Evolutionary conservation across 2,329 filamentous ascomycete genomes (phyloP).

Genomic region (Septoria petroselini): DNA sequence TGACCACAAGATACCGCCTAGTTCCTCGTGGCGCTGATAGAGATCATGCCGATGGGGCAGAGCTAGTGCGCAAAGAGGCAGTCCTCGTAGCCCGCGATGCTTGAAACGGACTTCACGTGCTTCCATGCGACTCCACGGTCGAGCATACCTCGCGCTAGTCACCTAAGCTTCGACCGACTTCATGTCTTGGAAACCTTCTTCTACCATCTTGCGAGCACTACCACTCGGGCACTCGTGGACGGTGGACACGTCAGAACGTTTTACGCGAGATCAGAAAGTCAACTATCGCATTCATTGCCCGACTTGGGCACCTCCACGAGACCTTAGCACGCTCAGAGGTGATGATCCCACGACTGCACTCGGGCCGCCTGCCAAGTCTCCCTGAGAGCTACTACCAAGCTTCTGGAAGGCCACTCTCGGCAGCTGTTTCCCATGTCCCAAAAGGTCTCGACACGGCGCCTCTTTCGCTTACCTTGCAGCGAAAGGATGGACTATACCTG

Average conservation of each 20-base stretch:
- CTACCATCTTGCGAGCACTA: too few species aligned
- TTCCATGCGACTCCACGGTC: constrained; percentile 5
- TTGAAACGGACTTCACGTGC: constrained; percentile 8
- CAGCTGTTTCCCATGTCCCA: neutral
- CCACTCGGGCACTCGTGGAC: too few species aligned
- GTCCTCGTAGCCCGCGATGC: neutral
- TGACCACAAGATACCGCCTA: neutral
- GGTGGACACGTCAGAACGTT: too few species aligned
- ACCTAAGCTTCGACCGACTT: constrained; percentile 5
- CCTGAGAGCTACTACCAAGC: neutral
- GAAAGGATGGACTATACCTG: constrained; percentile 5
- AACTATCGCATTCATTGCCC: too few species aligned
- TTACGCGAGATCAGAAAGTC: too few species aligned
- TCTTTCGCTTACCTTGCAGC: constrained; percentile 1
- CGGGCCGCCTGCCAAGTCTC: too few species aligned
- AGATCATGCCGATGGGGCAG: neutral
- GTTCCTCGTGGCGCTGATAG: neutral
- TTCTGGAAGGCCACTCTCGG: neutral
- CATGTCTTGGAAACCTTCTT: constrained; percentile 3
- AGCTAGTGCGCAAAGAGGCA: constrained; percentile 1
- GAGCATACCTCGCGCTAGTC: constrained; percentile 1
- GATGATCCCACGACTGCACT: too few species aligned
- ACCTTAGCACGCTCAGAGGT: too few species aligned
- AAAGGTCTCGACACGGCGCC: constrained; percentile 1
- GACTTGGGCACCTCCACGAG: too few species aligned